A percentile compares a stretch with the other conserved stretches of the same genome.
phyloP scores from a whole-genome alignment of 176 grass and related monocot genomes.

The Zea luxurians region DNA sequence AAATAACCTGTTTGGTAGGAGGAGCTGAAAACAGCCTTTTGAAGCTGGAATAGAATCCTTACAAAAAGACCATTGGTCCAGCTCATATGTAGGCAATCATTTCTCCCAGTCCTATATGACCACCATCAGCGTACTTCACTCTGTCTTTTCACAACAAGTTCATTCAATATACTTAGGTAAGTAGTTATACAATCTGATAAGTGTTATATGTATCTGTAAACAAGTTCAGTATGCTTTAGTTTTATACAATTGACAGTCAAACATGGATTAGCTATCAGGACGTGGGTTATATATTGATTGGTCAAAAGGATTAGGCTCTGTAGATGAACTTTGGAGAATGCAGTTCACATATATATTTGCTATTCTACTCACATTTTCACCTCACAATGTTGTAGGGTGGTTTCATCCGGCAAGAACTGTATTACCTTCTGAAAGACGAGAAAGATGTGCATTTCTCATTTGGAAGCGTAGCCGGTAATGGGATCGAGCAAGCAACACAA shows the following conservation, averaged over 20 bases:
- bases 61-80: neutral
- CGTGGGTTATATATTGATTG: slow-evolving; percentile 1
- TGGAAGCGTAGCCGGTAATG: slow-evolving; percentile 58
- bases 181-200: slow-evolving; percentile 4
- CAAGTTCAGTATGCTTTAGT: no score
- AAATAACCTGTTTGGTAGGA: no score
- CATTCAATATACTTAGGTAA: neutral
- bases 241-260: neutral
- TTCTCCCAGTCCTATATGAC: slow-evolving; percentile 11
- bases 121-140: neutral
- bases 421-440: slow-evolving; percentile 74
- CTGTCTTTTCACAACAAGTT: neutral
- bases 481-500: slow-evolving; percentile 46
- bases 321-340: slow-evolving; percentile 14
- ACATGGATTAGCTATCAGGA: neutral
- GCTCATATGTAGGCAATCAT: neutral
- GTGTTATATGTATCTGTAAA: neutral
- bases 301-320: neutral
- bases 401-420: slow-evolving; percentile 62
- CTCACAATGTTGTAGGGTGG: slow-evolving; percentile 47
- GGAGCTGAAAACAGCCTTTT: no score
- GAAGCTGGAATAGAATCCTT: no score
- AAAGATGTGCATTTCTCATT: slow-evolving; percentile 71
- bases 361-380: slow-evolving; percentile 18
- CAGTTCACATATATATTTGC: slow-evolving; percentile 3